Percentiles rank a stretch among this genome's conserved stretches.
Conservation (phyloP, 768 basidiomycete species). For the Boletus vinaceobasis region DNA sequence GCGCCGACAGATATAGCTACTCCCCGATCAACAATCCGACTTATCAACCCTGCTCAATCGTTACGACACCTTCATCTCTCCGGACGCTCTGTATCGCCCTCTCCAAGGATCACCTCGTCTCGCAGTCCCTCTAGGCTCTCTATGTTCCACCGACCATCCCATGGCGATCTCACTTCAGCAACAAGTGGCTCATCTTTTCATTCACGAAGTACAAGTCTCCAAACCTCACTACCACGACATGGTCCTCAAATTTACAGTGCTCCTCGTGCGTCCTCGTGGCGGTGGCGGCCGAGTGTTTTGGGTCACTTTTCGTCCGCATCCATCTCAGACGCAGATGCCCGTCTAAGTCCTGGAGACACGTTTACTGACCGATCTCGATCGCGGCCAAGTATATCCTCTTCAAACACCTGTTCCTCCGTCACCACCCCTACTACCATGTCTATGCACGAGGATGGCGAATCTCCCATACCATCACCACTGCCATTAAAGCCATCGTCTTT, state of each 20-base stretch:
- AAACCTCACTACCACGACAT: conserved; percentile 35
- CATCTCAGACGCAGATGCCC: conserved; percentile 42
- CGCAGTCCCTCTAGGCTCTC: conserved; percentile 40
- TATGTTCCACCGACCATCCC: conserved; percentile 39
- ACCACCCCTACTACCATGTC: conserved; percentile 34
- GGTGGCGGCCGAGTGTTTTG: conserved; percentile 64
- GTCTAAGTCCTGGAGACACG: conserved; percentile 40
- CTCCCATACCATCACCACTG: conserved; percentile 37
- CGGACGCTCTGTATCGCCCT: conserved; percentile 39
- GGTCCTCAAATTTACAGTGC: conserved; percentile 1
- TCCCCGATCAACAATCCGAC: conserved; percentile 33
- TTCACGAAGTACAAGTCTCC: conserved; percentile 48
- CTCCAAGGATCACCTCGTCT: conserved; percentile 35
- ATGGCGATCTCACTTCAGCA: conserved; percentile 25
- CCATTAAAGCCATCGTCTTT: conserved; percentile 33
- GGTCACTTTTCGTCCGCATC: conserved; percentile 58
- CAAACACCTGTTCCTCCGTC: conserved; percentile 49
- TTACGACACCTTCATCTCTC: conserved; percentile 43
- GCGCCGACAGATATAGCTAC: conserved; percentile 24
- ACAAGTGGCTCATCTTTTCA: conserved; percentile 36
- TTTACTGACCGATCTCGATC: conserved; percentile 46
- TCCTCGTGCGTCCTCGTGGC: conserved; percentile 32
- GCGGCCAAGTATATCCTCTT: conserved; percentile 61
- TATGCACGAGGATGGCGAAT: conserved; percentile 39
- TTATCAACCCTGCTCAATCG: conserved; percentile 37